phyloP scores from a whole-genome alignment of 2,329 filamentous ascomycete genomes.

The Lojkania enalia region DNA sequence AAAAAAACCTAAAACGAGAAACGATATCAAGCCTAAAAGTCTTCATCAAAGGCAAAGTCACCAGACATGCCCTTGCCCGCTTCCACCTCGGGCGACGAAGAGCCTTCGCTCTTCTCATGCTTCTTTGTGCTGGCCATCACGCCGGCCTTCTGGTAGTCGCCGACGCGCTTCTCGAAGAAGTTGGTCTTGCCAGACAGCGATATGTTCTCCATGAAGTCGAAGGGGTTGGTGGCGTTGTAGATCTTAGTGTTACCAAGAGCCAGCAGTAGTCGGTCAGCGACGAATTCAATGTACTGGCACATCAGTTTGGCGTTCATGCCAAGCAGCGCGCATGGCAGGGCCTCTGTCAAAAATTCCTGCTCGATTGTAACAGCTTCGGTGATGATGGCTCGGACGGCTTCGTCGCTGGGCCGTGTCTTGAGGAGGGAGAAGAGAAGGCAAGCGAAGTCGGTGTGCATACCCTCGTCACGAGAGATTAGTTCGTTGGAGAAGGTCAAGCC shows the following conservation, averaged over 20 bases:
- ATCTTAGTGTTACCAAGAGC: slow-evolving; percentile 92
- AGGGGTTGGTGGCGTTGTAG: slow-evolving; percentile 92
- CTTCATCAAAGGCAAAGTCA: slow-evolving; percentile 92
- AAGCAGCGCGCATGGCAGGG: slow-evolving; percentile 86
- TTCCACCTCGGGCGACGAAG: slow-evolving; percentile 48
- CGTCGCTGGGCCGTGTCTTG: slow-evolving; percentile 83
- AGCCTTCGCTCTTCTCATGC: slow-evolving; percentile 55
- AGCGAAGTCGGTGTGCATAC: slow-evolving; percentile 98
- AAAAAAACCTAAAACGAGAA: slow-evolving; percentile 1
- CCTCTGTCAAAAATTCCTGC: slow-evolving; percentile 97
- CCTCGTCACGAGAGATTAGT: slow-evolving; percentile 98
- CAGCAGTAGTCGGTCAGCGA: slow-evolving; percentile 90
- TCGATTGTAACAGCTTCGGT: slow-evolving; percentile 92
- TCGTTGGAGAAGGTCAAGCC: slow-evolving; percentile 99
- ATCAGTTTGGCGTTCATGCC: slow-evolving; percentile 98
- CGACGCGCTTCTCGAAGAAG: slow-evolving; percentile 99
- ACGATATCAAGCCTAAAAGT: slow-evolving; percentile 70
- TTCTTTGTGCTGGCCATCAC: slow-evolving; percentile 93
- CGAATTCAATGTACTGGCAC: slow-evolving; percentile 99
- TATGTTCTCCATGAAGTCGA: slow-evolving; percentile 99
- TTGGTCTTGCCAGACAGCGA: slow-evolving; percentile 99
- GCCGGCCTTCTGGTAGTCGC: slow-evolving; percentile 99
- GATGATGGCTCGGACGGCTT: slow-evolving; percentile 84
- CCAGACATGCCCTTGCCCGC: slow-evolving; percentile 56
- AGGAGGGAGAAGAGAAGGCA: slow-evolving; percentile 98